Evolutionary conservation across 1,284 basidiomycete species (phyloP), one percentile per base, ranked within the genome.

Genomic region (Cystobasidiaceae sp.): DNA sequence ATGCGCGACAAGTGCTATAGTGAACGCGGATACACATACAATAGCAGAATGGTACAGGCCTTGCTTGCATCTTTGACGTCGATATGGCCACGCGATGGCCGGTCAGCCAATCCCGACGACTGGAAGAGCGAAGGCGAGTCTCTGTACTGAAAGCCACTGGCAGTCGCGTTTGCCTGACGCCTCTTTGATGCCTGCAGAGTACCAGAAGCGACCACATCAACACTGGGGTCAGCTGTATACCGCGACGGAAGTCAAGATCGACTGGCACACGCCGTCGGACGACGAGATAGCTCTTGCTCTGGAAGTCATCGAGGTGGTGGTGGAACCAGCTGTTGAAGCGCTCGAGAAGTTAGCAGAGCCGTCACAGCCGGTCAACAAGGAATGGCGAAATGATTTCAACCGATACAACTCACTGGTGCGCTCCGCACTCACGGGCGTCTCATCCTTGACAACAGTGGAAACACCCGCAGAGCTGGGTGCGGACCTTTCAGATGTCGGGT

Each of bases 311-410:
- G 85, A 90, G 59, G 79, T 82, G 46, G 81, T 93, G 15, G 83
- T 84, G 27, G 76, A 80, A 5, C 89, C 90, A 1, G 80, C 84
- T 0, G 75, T 94, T 27, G 80, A 84, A 64, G 84, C 82, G 59
- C 80, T 97, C 0, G 87, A 92, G 54, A 25, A 58, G 27, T 63
- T 70, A 11, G 66, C 68, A 13, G 55, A 65, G 19, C 45, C 59
- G 1, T 32, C 19, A 5, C 32, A 33, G 21, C n/a, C 19, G 8
- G 30, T 61, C 84, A 84, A 89, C 72, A 85, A 81, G 64, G 80
- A 84, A 19, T 86, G 86, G 79, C 85, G 88, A 32, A 97, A 96
- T 75, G 93, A 97, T 76, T 96, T 97, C 75, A 97, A 93, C 77
- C 85, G 94, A 67, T 78, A 60, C 72, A 74, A 52, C 76, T 80